These are phyloP conservation scores for Aspergillus texensis DNA, from an alignment of 2,329 filamentous ascomycete species.

Conservation along the genomic window DNA sequence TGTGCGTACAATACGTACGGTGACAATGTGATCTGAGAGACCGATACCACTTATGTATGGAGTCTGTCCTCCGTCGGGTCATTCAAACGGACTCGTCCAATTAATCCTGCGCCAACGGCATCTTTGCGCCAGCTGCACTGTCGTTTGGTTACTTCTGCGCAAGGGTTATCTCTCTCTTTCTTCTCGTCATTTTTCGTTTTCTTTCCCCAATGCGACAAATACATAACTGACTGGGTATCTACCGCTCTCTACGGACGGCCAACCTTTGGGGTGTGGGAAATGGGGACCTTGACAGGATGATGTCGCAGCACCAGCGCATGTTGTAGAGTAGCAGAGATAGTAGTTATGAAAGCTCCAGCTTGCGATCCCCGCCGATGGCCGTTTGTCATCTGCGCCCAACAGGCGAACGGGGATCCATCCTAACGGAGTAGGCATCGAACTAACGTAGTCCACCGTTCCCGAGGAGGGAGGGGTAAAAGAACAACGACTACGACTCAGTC, in stretches of 20 bases:
- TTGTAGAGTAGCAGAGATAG: background rate
- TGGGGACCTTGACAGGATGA: background rate
- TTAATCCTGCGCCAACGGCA: slow-evolving; percentile 21
- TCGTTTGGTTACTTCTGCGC: background rate
- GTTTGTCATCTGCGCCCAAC: slow-evolving; percentile 8
- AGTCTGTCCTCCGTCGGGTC: slow-evolving; percentile 1
- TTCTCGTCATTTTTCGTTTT: background rate
- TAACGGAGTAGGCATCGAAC: slow-evolving; percentile 3
- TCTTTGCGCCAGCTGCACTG: slow-evolving; percentile 19
- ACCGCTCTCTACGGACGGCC: background rate
- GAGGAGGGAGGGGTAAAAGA: slow-evolving; percentile 30
- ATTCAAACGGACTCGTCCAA: slow-evolving; percentile 6
- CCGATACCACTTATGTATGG: background rate
- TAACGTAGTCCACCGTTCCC: slow-evolving; percentile 22
- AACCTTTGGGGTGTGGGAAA: background rate
- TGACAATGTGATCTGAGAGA: background rate
- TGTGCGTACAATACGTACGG: background rate
- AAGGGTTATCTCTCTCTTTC: background rate
- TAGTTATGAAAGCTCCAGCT: slow-evolving; percentile 6
- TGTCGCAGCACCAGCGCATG: background rate
- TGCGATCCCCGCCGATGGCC: slow-evolving; percentile 10
- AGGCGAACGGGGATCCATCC: slow-evolving; percentile 15
- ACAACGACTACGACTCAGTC: slow-evolving; percentile 14
- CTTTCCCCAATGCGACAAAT: slow-evolving; percentile 4
- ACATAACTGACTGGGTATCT: background rate